Evolutionary conservation across 441 rosid genomes (phyloP).

Genomic region (Lepidium campestre): DNA sequence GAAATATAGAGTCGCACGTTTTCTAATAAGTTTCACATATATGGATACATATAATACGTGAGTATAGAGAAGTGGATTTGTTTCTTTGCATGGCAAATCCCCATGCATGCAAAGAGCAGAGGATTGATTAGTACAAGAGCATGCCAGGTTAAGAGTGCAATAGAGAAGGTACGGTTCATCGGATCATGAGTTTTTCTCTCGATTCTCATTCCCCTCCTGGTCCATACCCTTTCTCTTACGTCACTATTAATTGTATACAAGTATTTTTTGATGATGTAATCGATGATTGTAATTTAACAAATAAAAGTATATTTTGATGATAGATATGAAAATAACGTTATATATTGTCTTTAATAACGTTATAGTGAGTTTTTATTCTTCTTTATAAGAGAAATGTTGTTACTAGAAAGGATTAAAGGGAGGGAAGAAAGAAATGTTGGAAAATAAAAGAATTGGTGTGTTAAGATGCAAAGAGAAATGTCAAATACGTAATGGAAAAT

Average conservation of each 20-base stretch:
- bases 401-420: too few relatives aligned
- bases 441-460: too few relatives aligned
- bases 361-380: too few relatives aligned
- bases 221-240: constrained; percentile 26
- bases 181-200: constrained; percentile 26
- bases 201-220: constrained; percentile 24
- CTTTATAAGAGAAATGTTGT: too few relatives aligned
- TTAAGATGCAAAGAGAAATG: constrained; percentile 32
- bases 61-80: constrained; percentile 23
- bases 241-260: too few relatives aligned
- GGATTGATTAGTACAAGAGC: constrained; percentile 30
- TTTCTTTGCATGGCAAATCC: constrained; percentile 29
- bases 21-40: constrained; percentile 24
- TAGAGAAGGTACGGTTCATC: constrained; percentile 26
- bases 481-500: constrained; percentile 24
- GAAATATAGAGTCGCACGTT: constrained; percentile 18
- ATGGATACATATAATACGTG: constrained; percentile 21
- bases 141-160: constrained; percentile 21
- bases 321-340: too few relatives aligned
- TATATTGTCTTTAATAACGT: too few relatives aligned
- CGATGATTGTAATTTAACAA: too few relatives aligned
- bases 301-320: too few relatives aligned
- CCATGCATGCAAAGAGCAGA: constrained; percentile 18
- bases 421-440: too few relatives aligned
- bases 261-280: too few relatives aligned